Base-by-base conservation (phyloP, 2,329 filamentous ascomycete species). In the Verticillium alfalfae region DNA sequence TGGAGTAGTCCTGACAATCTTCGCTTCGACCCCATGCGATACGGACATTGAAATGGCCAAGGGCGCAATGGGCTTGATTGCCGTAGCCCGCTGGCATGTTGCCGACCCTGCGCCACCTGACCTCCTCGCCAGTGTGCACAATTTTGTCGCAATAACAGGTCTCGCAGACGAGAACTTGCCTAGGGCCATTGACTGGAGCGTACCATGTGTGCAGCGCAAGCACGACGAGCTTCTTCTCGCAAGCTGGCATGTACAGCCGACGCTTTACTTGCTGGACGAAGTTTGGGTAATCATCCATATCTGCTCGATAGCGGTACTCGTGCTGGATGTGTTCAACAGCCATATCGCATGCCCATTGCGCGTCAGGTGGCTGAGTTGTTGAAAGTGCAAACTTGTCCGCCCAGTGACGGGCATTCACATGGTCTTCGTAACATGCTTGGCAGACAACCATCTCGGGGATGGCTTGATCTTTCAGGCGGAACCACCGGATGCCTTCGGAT, bases 101-200 rank as follows among this genome's bases (percentile, higher is more conserved):
- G 4, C 65, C n/a, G 59, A 71, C 56, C 61, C 63, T 52, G 59
- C 37, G 60, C 62, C 61, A 73, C 58, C 64, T 70, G 36, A 58
- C 55, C 15, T 70, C 70, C 8, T 77, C 71, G 2, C 67, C 67
- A 0, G 72, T 71, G 41, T 66, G 67, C 36, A 69, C 59, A 22
- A 78, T 68, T 18, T 72, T 70, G 65, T 79, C 76, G 60, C 66
- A 69, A 62, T 72, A 78, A 62, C 77, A 79, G 1, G 73, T 70
- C 6, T 65, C 67, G 58, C 76, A 79, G 13, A 77, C 63, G 0
- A 75, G 65, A 0, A 76, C 63, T 3, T 66, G 67, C 0, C 57
- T 54, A 0, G 68, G 70, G 0, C 70, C 66, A 0, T 63, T 63
- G 2, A 52, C 45, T 26, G 73, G 70, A 3, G 70, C 65, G 62